Conservation (phyloP, 148 eudicot species). For the Fagopyrum homotropicum region DNA sequence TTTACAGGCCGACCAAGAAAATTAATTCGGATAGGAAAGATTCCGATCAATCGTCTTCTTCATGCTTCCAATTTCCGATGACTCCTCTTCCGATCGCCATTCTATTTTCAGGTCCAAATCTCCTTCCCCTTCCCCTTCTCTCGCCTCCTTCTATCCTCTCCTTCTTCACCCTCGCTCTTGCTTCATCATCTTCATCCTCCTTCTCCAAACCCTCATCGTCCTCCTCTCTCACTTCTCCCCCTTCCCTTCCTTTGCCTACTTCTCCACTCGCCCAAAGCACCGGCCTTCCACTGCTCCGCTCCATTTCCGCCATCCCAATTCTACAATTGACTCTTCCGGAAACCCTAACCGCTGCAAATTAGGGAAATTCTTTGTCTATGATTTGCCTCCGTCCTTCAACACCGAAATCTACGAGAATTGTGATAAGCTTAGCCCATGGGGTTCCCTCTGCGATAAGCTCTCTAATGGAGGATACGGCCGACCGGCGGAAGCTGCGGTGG, state of each 20-base stretch:
- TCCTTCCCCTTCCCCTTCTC: conserved; percentile 14
- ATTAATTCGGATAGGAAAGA: not conserved
- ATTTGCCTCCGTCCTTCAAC: conserved; percentile 56
- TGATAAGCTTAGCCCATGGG: conserved; percentile 45
- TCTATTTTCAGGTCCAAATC: conserved; percentile 4
- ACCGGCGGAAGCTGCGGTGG: conserved; percentile 19
- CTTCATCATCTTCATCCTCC: conserved; percentile 45
- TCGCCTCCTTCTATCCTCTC: conserved; percentile 17
- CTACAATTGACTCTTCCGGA: not conserved
- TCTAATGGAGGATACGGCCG: conserved; percentile 63
- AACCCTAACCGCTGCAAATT: conserved; percentile 23
- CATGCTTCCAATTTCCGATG: conserved; percentile 36
- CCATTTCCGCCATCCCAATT: not conserved
- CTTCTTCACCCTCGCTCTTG: conserved; percentile 45
- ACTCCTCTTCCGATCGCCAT: conserved; percentile 13
- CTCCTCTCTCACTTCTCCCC: conserved; percentile 29
- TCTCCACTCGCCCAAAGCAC: not conserved
- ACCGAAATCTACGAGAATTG: conserved; percentile 45
- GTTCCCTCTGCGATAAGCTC: conserved; percentile 43
- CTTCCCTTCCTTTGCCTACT: conserved; percentile 12
- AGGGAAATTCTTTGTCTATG: conserved; percentile 62
- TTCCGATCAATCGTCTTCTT: not conserved
- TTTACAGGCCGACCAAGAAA: not conserved
- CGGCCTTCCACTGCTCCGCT: not conserved
- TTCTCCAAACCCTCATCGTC: conserved; percentile 52